Evolutionary conservation across 768 basidiomycete species (phyloP).

Genomic region (Auriscalpium orientale): DNA sequence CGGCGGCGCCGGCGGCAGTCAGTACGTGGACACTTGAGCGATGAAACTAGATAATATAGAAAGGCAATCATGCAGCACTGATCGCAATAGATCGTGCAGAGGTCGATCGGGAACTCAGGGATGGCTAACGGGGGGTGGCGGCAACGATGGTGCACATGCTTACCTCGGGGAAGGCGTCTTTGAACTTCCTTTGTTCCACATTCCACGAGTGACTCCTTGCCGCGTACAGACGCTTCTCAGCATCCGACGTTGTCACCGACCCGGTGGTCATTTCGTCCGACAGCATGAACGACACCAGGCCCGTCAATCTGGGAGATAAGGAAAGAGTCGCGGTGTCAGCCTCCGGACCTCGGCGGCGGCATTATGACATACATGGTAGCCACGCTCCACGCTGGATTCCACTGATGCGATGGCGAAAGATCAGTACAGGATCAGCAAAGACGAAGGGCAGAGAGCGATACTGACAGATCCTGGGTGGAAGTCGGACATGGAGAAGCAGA

Average conservation of each 20-base stretch:
- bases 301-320: slow-evolving; percentile 61
- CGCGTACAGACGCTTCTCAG: slow-evolving; percentile 74
- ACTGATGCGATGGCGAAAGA: slow-evolving; percentile 34
- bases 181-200: slow-evolving; percentile 67
- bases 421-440: background rate
- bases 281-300: slow-evolving; percentile 90
- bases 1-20: slow-evolving; percentile 13
- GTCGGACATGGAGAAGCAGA: slow-evolving; percentile 97
- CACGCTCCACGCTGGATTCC: slow-evolving; percentile 95
- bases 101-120: background rate
- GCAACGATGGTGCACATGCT: slow-evolving; percentile 24
- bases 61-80: background rate
- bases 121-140: too few species aligned
- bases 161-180: slow-evolving; percentile 84
- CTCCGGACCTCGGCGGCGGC: slow-evolving; percentile 2
- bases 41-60: slow-evolving; percentile 1
- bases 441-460: background rate
- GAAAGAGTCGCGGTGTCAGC: slow-evolving; percentile 8
- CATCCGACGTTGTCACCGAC: slow-evolving; percentile 71
- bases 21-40: background rate
- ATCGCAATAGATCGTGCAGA: background rate
- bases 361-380: slow-evolving; percentile 64
- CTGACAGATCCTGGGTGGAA: slow-evolving; percentile 80
- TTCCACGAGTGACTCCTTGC: slow-evolving; percentile 83
- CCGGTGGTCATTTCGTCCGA: slow-evolving; percentile 97